phyloP scores from a whole-genome alignment of 495 filamentous ascomycete genomes.

The Staphylotrichum tortipilum region DNA sequence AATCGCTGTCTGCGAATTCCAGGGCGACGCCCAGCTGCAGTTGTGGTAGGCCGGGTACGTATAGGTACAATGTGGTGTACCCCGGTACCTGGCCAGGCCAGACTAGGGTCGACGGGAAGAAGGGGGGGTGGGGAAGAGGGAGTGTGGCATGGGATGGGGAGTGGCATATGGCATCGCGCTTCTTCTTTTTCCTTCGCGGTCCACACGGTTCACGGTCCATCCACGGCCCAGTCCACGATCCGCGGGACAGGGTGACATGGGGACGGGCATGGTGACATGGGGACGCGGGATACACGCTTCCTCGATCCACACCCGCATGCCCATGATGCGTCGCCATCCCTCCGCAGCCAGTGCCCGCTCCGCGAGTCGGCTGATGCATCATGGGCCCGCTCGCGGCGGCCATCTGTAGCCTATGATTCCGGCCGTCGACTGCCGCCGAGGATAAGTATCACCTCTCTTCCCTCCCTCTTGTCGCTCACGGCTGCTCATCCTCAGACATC shows the following conservation, averaged over 20 bases:
- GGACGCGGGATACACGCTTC: no score
- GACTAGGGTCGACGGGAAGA: no score
- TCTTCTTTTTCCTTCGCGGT: not conserved
- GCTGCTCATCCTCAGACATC: conserved; percentile 23
- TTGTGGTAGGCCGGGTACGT: conserved; percentile 18
- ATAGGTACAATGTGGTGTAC: not conserved
- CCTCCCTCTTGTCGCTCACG: conserved; percentile 28
- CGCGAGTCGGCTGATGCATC: conserved; percentile 23
- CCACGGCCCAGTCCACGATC: not conserved
- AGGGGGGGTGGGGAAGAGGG: no score
- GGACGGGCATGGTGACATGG: no score
- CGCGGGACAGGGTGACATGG: no score
- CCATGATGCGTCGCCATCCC: conserved; percentile 6
- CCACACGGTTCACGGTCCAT: conserved; percentile 16
- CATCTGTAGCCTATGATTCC: conserved; percentile 30
- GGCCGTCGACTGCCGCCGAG: conserved; percentile 19
- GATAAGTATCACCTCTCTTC: conserved; percentile 28
- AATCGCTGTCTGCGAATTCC: conserved; percentile 7
- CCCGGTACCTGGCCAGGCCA: not conserved
- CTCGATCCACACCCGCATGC: conserved; percentile 2
- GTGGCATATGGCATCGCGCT: no score
- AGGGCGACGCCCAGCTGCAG: conserved; percentile 18
- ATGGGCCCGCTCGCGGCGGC: conserved; percentile 29
- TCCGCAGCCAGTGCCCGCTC: conserved; percentile 17
- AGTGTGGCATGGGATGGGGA: no score